phyloP scores from a whole-genome alignment of 139 green algal genomes.

The Tetradesmus lagerheimii region DNA sequence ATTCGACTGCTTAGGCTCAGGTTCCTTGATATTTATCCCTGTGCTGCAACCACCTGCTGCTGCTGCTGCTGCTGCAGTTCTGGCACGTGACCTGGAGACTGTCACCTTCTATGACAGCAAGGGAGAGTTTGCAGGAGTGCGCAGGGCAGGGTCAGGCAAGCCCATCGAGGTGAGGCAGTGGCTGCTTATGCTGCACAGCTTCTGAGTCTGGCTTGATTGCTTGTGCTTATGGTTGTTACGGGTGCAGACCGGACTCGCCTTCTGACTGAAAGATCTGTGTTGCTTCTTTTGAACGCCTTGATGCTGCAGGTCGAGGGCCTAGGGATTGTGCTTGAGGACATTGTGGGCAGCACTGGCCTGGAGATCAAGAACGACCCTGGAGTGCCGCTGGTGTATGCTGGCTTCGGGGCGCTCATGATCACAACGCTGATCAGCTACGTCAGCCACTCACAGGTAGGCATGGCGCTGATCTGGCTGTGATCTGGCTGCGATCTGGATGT shows the following conservation, averaged over 20 bases:
- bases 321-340: slow-evolving; percentile 82
- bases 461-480: too few relatives aligned
- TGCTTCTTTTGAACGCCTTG: not conserved
- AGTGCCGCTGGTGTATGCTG: slow-evolving; percentile 96
- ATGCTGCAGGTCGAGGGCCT: slow-evolving; percentile 83
- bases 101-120: slow-evolving; percentile 91
- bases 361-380: slow-evolving; percentile 97
- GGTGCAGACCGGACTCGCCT: too few relatives aligned
- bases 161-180: slow-evolving; percentile 72
- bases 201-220: too few relatives aligned
- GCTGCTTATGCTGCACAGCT: not conserved
- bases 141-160: slow-evolving; percentile 87
- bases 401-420: slow-evolving; percentile 90
- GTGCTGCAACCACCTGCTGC: not conserved
- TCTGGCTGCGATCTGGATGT: too few relatives aligned
- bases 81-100: slow-evolving; percentile 92
- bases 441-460: slow-evolving; percentile 87
- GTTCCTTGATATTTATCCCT: too few relatives aligned
- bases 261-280: not conserved
- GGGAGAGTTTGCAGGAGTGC: slow-evolving; percentile 95
- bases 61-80: slow-evolving; percentile 67
- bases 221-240: too few relatives aligned
- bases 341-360: slow-evolving; percentile 86
- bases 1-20: too few relatives aligned
- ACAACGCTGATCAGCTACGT: slow-evolving; percentile 96